Evolutionary conservation across 2,329 filamentous ascomycete species (phyloP).

Genomic region (Eutypella sp.): DNA sequence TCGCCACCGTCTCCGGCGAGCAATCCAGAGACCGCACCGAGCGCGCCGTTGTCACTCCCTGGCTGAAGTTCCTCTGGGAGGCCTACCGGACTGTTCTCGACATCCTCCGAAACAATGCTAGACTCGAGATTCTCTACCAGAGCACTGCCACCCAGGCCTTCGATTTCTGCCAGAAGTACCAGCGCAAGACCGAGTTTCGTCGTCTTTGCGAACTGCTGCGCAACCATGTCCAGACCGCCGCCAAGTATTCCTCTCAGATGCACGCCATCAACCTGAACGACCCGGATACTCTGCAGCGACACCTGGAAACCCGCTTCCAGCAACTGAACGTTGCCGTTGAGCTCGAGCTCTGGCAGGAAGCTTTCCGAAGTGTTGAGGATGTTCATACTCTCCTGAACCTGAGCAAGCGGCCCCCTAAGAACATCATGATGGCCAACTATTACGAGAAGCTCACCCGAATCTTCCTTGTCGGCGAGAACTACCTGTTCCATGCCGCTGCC

Average conservation of each 20-base stretch:
- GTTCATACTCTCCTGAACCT: conserved; percentile 96
- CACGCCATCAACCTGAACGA: conserved; percentile 99
- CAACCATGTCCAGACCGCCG: conserved; percentile 97
- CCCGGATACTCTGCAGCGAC: conserved; percentile 92
- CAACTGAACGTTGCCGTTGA: conserved; percentile 98
- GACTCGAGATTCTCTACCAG: conserved; percentile 97
- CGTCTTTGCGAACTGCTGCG: conserved; percentile 95
- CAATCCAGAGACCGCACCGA: conserved; percentile 97
- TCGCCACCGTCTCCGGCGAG: conserved; percentile 96
- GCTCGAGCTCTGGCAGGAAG: conserved; percentile 97
- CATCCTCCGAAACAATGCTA: conserved; percentile 97
- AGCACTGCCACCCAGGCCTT: conserved; percentile 97
- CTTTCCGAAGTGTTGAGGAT: conserved; percentile 98
- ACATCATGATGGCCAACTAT: conserved; percentile 99
- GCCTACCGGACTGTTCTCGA: conserved; percentile 97
- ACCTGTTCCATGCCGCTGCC: conserved; percentile 96
- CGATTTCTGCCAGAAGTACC: conserved; percentile 97
- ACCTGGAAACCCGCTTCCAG: conserved; percentile 96
- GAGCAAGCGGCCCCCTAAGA: conserved; percentile 97
- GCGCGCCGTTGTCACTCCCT: conserved; percentile 95
- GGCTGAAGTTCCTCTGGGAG: conserved; percentile 99
- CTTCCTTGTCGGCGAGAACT: conserved; percentile 98
- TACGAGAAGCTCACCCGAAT: conserved; percentile 99
- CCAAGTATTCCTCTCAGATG: conserved; percentile 99
- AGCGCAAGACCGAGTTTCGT: conserved; percentile 98